Base-by-base conservation (phyloP, 2,329 filamentous ascomycete genomes). In the Xylaria hypoxylon region DNA sequence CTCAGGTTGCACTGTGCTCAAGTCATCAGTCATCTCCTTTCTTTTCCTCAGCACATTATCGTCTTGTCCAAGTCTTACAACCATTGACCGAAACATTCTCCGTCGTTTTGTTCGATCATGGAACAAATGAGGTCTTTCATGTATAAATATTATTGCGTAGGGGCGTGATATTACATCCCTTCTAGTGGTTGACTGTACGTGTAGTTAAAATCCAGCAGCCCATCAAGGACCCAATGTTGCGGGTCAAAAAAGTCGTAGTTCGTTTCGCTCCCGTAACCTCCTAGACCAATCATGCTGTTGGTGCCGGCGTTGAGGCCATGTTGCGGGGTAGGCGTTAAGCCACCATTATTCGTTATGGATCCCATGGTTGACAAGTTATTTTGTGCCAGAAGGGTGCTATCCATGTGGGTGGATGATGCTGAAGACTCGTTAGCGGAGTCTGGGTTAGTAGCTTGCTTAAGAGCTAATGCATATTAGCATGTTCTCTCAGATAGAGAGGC, bases 211-310 rank as follows among this genome's bases (percentile, higher is more conserved):
- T 94, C 92, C 67, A 96, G 84, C 38, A 95, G 84, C 15, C 92
- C 92, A 77, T 97, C 94, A 67, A 97, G 83, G 84, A 97, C 93
- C 94, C 94, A 97, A 78, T 95, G 93, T 74, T 97, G 85, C 0
- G 94, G 93, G 79, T 97, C 94, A 75, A 97, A 97, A 68, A 96
- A 93, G 77, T 97, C 92, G 78, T 94, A 94, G 73, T 89, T 91
- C 10, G 88, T 87, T 62, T 92, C 86, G 70, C 87, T 76, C 42
- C 73, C 85, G 69, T 92, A 90, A 71, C 85, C 84, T 68, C 62
- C 62, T n/a, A 87, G 78, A 33, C 81, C 81, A 28, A 87, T 80
- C 75, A 87, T 82, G 73, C 79, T 81, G 70, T 81, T 83, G 22
- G 82, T 77, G 28, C 78, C 80, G 15, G 80, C 79, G 31, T 79